A percentile compares a stretch with the other conserved stretches of the same genome.
These are phyloP conservation scores for Beauveria bassiana DNA, from an alignment of 2,329 filamentous ascomycete species.

Conservation along the genomic window DNA sequence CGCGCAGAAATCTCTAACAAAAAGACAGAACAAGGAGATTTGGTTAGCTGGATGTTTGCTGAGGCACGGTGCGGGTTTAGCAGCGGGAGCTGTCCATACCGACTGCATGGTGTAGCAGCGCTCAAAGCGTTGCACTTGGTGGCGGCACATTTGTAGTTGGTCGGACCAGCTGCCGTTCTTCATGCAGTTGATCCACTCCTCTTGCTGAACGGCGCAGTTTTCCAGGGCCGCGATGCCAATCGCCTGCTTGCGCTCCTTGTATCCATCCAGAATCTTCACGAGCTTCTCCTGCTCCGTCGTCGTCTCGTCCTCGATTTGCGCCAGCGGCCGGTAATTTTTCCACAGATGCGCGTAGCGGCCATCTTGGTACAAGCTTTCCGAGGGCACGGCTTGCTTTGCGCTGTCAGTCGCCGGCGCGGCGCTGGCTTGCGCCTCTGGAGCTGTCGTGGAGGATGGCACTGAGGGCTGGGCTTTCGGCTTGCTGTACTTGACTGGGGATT, in stretches of 20 bases:
- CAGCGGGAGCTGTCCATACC: slow-evolving; percentile 36
- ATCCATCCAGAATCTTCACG: slow-evolving; percentile 70
- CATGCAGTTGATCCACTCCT: slow-evolving; percentile 78
- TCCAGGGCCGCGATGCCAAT: slow-evolving; percentile 80
- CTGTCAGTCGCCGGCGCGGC: slow-evolving; percentile 17
- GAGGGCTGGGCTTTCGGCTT: slow-evolving; percentile 18
- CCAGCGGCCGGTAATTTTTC: slow-evolving; percentile 77
- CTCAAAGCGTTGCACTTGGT: slow-evolving; percentile 70
- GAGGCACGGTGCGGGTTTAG: not conserved
- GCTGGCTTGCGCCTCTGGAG: slow-evolving; percentile 13
- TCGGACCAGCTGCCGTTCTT: slow-evolving; percentile 59
- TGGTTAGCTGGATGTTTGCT: not conserved
- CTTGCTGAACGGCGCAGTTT: slow-evolving; percentile 85
- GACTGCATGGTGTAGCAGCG: slow-evolving; percentile 85
- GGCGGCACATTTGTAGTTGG: slow-evolving; percentile 70
- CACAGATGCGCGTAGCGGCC: slow-evolving; percentile 76
- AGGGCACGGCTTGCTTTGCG: slow-evolving; percentile 31
- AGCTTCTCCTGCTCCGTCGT: slow-evolving; percentile 76
- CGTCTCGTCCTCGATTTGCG: slow-evolving; percentile 58
- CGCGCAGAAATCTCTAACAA: slow-evolving; percentile 72
- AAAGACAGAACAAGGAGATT: too few relatives aligned
- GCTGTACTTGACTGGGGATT: slow-evolving; percentile 66
- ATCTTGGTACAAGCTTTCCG: slow-evolving; percentile 48
- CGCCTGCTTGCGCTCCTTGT: slow-evolving; percentile 70
- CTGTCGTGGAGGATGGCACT: not conserved